phyloP scores from a whole-genome alignment of 352 stramenopile genomes.

The Plasmopara viticola region DNA sequence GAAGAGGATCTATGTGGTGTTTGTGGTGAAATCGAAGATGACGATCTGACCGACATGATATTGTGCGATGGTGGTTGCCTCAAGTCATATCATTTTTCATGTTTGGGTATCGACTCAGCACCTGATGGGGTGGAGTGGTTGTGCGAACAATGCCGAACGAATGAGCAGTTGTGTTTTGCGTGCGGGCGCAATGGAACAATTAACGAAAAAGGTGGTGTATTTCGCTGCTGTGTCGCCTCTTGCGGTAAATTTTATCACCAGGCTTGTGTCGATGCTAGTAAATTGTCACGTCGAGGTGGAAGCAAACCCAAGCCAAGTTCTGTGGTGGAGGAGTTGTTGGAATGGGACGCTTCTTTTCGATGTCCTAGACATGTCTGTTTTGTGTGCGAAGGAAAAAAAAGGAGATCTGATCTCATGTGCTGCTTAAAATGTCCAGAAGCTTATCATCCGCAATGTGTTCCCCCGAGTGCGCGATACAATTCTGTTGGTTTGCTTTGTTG shows the following conservation, averaged over 20 bases:
- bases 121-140: conserved; percentile 80
- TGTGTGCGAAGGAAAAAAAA: conserved; percentile 75
- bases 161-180: conserved; percentile 84
- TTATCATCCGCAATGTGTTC: conserved; percentile 91
- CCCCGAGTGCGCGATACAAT: conserved; percentile 88
- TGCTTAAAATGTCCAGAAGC: conserved; percentile 90
- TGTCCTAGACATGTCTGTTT: conserved; percentile 86
- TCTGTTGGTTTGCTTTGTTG: conserved; percentile 88
- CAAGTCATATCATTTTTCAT: conserved; percentile 90
- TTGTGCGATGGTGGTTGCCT: conserved; percentile 90
- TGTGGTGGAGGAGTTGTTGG: conserved; percentile 39
- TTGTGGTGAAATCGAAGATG: conserved; percentile 81
- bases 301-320: conserved; percentile 32
- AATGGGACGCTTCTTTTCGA: conserved; percentile 74
- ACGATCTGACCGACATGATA: conserved; percentile 77
- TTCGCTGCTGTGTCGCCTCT: conserved; percentile 48
- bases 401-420: conserved; percentile 70
- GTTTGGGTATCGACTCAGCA: conserved; percentile 69
- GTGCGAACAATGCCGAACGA: conserved; percentile 86
- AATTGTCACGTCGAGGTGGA: conserved; percentile 44
- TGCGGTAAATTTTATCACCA: conserved; percentile 87
- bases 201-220: conserved; percentile 77
- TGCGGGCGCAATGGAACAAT: conserved; percentile 87
- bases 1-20: conserved; percentile 74
- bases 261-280: conserved; percentile 56